Percentiles rank a stretch among this genome's conserved stretches.
Evolutionary conservation across 306 rosid genomes (phyloP).

Genomic region (Albizia julibrissin): DNA sequence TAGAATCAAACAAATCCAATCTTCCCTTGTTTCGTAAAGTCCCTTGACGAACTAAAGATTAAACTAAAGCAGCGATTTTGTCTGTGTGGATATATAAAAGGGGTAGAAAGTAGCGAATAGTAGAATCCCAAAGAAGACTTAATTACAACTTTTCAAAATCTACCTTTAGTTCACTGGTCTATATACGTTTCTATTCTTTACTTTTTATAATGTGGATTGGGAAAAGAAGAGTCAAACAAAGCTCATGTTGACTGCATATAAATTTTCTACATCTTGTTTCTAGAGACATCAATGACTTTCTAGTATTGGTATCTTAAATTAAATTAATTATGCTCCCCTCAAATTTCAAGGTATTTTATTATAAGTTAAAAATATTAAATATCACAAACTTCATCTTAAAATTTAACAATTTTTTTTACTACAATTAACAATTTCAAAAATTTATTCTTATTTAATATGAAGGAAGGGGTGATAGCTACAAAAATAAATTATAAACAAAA

Average conservation of each 20-base stretch:
- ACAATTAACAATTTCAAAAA: too few relatives aligned
- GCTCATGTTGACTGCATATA: constrained; percentile 31
- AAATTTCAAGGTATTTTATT: too few relatives aligned
- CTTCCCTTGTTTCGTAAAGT: constrained; percentile 15
- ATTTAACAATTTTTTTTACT: too few relatives aligned
- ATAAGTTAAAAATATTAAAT: too few relatives aligned
- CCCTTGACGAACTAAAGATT: neutral
- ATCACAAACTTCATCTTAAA: too few relatives aligned
- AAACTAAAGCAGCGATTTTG: constrained; percentile 8
- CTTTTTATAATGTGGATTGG: neutral
- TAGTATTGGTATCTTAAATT: neutral
- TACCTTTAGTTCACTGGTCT: constrained; percentile 1
- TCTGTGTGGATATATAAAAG: neutral
- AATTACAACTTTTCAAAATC: neutral
- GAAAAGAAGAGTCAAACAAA: constrained; percentile 43
- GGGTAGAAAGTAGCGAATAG: neutral
- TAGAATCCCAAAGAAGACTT: constrained; percentile 32
- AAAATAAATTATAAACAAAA: too few relatives aligned
- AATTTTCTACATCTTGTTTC: neutral
- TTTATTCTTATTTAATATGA: too few relatives aligned
- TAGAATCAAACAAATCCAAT: too few relatives aligned
- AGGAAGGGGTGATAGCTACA: too few relatives aligned
- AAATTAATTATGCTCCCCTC: neutral
- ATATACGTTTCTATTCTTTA: constrained; percentile 13
- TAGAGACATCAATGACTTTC: neutral